Percentiles rank a stretch among this genome's conserved stretches.
These are phyloP conservation scores for Pyrenopolyporus hunteri DNA, from an alignment of 495 filamentous ascomycete species.

Conservation along the genomic window DNA sequence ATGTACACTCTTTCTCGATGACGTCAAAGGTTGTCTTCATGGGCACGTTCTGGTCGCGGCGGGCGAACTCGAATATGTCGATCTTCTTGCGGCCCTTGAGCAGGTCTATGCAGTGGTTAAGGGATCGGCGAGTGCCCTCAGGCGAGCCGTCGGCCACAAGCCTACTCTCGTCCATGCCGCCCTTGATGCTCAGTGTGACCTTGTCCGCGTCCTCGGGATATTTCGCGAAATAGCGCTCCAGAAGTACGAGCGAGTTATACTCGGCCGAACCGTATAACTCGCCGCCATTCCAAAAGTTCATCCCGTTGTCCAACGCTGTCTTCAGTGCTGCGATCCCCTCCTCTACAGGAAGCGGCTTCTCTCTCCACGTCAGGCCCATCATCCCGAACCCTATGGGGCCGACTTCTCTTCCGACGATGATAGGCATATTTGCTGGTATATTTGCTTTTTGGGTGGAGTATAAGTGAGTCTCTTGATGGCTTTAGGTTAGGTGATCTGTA, in stretches of 20 bases:
- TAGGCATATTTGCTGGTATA: conserved; percentile 49
- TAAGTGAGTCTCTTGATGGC: background rate
- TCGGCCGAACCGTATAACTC: conserved; percentile 79
- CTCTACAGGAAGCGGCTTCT: conserved; percentile 60
- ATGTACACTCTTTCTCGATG: conserved; percentile 59
- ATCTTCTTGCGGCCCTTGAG: conserved; percentile 78
- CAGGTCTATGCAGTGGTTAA: conserved; percentile 69
- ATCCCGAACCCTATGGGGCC: conserved; percentile 64
- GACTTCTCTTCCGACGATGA: conserved; percentile 56
- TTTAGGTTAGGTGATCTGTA: background rate
- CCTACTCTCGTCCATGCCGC: conserved; percentile 50
- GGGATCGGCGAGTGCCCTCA: conserved; percentile 64
- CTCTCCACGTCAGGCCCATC: conserved; percentile 79
- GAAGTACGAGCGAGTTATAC: conserved; percentile 68
- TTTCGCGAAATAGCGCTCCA: conserved; percentile 68
- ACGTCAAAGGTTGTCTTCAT: conserved; percentile 56
- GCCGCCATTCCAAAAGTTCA: conserved; percentile 81
- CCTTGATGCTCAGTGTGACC: conserved; percentile 70
- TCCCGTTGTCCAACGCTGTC: conserved; percentile 66
- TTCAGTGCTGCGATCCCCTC: conserved; percentile 72
- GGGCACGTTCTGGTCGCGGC: conserved; percentile 67
- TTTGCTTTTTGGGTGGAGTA: background rate
- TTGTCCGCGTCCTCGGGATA: conserved; percentile 72
- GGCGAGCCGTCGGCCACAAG: conserved; percentile 62
- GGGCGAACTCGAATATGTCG: conserved; percentile 80